These are phyloP conservation scores for Neurospora hispaniola DNA, from an alignment of 495 filamentous ascomycete species.

Conservation along the genomic window DNA sequence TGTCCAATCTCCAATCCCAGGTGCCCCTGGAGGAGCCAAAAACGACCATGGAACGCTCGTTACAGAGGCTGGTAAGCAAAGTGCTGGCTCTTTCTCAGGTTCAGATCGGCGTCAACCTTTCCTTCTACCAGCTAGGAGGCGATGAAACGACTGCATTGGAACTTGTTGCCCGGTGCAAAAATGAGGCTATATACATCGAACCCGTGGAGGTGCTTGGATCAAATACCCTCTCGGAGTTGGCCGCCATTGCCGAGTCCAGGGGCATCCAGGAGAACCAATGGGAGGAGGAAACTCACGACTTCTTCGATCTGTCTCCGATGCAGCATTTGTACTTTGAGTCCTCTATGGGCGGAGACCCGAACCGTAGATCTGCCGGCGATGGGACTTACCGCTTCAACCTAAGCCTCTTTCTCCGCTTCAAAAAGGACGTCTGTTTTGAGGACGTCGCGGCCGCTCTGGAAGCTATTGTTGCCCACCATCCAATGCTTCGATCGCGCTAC, in stretches of 20 bases:
- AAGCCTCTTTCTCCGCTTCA: slow-evolving; percentile 52
- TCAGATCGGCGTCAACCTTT: slow-evolving; percentile 33
- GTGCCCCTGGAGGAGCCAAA: slow-evolving; percentile 23
- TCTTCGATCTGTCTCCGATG: slow-evolving; percentile 60
- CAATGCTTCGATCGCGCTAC: slow-evolving; percentile 67
- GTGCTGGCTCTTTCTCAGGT: slow-evolving; percentile 24
- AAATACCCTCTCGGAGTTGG: slow-evolving; percentile 24
- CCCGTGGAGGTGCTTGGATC: slow-evolving; percentile 18
- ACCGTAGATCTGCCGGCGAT: slow-evolving; percentile 31
- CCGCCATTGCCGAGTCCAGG: slow-evolving; percentile 22
- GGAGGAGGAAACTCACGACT: slow-evolving; percentile 30
- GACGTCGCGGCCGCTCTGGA: slow-evolving; percentile 45
- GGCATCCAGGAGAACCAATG: slow-evolving; percentile 22
- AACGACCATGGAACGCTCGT: slow-evolving; percentile 26
- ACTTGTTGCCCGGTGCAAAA: slow-evolving; percentile 26
- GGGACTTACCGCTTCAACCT: slow-evolving; percentile 64
- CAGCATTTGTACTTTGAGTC: slow-evolving; percentile 59
- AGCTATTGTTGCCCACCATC: slow-evolving; percentile 50
- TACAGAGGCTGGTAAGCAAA: slow-evolving; percentile 30
- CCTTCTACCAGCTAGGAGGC: slow-evolving; percentile 35
- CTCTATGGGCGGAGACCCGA: slow-evolving; percentile 26
- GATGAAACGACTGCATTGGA: slow-evolving; percentile 31
- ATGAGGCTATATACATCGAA: slow-evolving; percentile 30
- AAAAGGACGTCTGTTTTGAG: slow-evolving; percentile 32
- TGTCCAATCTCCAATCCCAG: slow-evolving; percentile 29